Conservation (phyloP, 2,329 filamentous ascomycete genomes). For the Ophiognomonia clavigignenti-juglandacearum region DNA sequence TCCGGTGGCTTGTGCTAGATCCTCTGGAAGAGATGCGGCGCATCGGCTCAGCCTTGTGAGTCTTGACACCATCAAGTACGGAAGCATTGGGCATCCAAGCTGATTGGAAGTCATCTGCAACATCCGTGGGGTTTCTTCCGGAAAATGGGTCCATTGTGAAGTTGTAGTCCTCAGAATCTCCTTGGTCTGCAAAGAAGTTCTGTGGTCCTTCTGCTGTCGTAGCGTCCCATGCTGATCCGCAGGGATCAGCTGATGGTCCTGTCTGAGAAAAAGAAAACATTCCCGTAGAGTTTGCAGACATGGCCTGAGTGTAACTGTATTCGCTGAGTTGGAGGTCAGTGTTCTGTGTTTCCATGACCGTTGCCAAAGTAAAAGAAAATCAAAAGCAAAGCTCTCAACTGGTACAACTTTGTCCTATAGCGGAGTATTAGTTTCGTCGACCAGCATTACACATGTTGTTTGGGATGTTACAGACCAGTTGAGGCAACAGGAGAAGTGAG, state of each 20-base stretch:
- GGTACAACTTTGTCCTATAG: constrained; percentile 54
- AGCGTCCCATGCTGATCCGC: constrained; percentile 49
- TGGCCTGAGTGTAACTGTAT: constrained; percentile 50
- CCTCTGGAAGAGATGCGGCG: constrained; percentile 38
- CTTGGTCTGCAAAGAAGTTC: constrained; percentile 51
- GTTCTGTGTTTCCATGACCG: constrained; percentile 44
- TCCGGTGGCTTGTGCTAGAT: constrained; percentile 40
- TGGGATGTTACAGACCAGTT: constrained; percentile 34
- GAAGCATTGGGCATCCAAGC: constrained; percentile 39
- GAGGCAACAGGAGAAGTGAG: constrained; percentile 14
- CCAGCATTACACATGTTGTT: constrained; percentile 4
- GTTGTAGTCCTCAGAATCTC: constrained; percentile 49
- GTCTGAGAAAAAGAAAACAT: constrained; percentile 56
- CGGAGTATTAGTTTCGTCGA: constrained; percentile 29
- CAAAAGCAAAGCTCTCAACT: constrained; percentile 31
- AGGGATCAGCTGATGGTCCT: constrained; percentile 51
- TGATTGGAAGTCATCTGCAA: constrained; percentile 40
- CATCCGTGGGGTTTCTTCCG: constrained; percentile 43
- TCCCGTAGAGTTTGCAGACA: constrained; percentile 44
- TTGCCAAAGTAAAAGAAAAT: constrained; percentile 23
- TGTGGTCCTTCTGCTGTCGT: constrained; percentile 54
- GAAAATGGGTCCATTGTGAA: constrained; percentile 51
- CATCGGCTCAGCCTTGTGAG: constrained; percentile 38
- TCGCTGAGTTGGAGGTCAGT: constrained; percentile 54
- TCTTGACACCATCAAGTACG: constrained; percentile 31